phyloP scores from a whole-genome alignment of 192 early-diverging fungal species.

The Linnemannia zychae region DNA sequence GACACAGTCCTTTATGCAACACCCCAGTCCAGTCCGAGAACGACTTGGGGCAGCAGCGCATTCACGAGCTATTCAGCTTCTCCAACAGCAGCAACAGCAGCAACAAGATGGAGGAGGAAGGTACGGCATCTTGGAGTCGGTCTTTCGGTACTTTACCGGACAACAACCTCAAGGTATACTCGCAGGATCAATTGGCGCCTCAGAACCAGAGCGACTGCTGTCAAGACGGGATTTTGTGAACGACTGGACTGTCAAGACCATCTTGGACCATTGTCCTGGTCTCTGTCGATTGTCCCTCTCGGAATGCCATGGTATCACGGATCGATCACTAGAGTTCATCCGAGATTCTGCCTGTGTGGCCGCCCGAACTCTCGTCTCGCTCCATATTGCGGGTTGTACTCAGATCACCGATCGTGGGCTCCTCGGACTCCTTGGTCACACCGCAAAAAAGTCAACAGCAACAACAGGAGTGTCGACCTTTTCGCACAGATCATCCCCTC shows the following conservation, averaged over 20 bases:
- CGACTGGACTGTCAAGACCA: slow-evolving; percentile 48
- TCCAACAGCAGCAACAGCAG: neutral
- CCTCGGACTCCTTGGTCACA: slow-evolving; percentile 16
- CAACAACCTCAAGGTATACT: neutral
- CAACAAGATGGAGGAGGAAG: neutral
- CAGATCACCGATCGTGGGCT: slow-evolving; percentile 56
- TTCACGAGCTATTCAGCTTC: neutral
- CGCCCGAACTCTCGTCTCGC: slow-evolving; percentile 21
- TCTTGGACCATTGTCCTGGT: slow-evolving; percentile 51
- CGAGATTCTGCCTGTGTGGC: slow-evolving; percentile 20
- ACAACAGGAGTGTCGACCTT: neutral
- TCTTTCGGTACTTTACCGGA: slow-evolving; percentile 10
- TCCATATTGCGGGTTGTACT: slow-evolving; percentile 41
- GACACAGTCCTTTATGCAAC: slow-evolving; percentile 19
- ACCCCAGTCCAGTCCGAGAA: neutral
- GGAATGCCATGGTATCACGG: slow-evolving; percentile 54
- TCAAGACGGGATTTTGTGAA: slow-evolving; percentile 50
- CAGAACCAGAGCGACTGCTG: slow-evolving; percentile 14
- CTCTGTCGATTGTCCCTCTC: slow-evolving; percentile 55
- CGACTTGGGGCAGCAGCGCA: neutral
- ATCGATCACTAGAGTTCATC: slow-evolving; percentile 17
- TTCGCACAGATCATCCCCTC: neutral
- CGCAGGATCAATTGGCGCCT: neutral
- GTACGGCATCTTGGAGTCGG: slow-evolving; percentile 16
- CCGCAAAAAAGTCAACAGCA: neutral